phyloP scores from a whole-genome alignment of 2,329 filamentous ascomycete species.

The Trichoderma semiorbis region DNA sequence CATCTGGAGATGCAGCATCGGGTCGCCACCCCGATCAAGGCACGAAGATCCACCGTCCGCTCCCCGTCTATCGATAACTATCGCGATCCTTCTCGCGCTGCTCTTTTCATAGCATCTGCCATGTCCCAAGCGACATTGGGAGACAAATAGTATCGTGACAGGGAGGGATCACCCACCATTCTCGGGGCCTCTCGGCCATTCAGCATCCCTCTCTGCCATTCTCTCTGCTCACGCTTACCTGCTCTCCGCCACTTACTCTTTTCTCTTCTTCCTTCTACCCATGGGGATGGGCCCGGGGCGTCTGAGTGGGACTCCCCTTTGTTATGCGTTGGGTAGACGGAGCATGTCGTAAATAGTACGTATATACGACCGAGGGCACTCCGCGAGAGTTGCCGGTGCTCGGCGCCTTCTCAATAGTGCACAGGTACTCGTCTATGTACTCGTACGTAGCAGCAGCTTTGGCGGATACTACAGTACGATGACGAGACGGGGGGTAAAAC shows the following conservation, averaged over 20 bases:
- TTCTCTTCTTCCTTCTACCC: not conserved
- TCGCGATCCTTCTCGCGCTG: not conserved
- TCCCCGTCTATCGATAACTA: not conserved
- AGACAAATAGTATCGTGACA: not conserved
- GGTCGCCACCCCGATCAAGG: constrained; percentile 3
- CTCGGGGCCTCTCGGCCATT: constrained; percentile 15
- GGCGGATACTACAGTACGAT: not conserved
- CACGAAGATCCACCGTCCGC: not conserved
- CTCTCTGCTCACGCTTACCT: not conserved
- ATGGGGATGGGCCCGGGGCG: not conserved
- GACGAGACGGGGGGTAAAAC: not conserved
- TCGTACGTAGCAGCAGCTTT: not conserved
- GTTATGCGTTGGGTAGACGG: constrained; percentile 11
- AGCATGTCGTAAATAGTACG: constrained; percentile 7
- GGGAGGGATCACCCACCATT: not conserved
- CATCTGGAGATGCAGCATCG: constrained; percentile 7
- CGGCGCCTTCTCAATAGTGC: not conserved
- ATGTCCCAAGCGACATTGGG: not conserved
- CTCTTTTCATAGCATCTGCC: not conserved
- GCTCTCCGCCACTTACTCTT: not conserved
- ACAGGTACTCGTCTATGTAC: not conserved
- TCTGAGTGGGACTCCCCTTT: constrained; percentile 12
- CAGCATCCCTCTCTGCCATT: not conserved
- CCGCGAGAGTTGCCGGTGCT: constrained; percentile 5
- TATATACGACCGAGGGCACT: constrained; percentile 16